phyloP scores from a whole-genome alignment of 2,329 filamentous ascomycete genomes.

The Pseudogymnoascus sp. region DNA sequence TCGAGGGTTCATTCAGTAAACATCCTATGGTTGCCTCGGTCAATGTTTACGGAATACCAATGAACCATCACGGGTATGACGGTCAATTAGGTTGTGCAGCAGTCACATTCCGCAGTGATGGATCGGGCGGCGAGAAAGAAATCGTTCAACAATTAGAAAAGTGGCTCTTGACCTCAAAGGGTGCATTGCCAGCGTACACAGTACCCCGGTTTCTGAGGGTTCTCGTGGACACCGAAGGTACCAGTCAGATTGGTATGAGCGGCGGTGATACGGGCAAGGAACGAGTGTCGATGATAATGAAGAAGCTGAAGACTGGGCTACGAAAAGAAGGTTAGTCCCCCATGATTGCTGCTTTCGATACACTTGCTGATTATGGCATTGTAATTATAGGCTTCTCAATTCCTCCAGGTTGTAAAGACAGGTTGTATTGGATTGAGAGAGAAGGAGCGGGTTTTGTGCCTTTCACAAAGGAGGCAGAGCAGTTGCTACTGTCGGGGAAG shows the following conservation, averaged over 20 bases:
- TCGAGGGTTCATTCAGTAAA: background rate
- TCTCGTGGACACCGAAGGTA: background rate
- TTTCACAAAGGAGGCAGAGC: background rate
- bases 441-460: background rate
- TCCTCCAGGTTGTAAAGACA: background rate
- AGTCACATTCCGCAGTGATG: background rate
- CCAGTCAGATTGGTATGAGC: background rate
- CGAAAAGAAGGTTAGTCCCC: background rate
- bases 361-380: background rate
- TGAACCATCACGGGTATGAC: background rate
- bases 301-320: background rate
- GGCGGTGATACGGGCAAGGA: background rate
- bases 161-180: background rate
- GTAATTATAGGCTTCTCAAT: background rate
- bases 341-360: background rate
- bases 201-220: background rate
- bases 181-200: background rate
- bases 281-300: background rate
- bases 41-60: background rate
- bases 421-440: background rate
- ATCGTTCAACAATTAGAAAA: background rate
- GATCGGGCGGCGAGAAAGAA: background rate
- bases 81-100: background rate
- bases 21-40: background rate
- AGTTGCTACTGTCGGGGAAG: background rate